These are phyloP conservation scores for Streptanthus diversifolius DNA, from an alignment of 345 rosid species.

Conservation along the genomic window DNA sequence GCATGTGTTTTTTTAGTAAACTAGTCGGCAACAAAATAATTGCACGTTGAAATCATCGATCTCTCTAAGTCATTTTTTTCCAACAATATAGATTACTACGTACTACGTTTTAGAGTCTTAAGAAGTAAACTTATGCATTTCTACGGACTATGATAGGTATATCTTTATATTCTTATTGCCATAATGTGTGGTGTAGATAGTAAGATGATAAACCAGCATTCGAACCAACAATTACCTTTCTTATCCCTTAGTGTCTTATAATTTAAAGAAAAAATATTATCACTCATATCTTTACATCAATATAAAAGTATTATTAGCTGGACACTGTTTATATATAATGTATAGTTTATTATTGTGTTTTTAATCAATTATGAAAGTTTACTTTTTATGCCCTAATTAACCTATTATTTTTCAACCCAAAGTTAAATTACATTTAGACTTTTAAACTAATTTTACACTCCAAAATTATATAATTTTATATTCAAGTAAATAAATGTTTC, in stretches of 20 bases:
- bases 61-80: too few species aligned
- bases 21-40: too few species aligned
- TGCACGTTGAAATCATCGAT: too few species aligned
- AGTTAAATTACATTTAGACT: not conserved
- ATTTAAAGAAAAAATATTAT: not conserved
- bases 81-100: too few species aligned
- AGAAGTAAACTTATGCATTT: not conserved
- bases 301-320: not conserved
- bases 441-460: not conserved
- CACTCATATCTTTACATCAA: not conserved
- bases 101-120: too few species aligned
- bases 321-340: not conserved
- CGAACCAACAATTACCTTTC: not conserved
- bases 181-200: not conserved
- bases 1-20: too few species aligned
- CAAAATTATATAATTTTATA: not conserved
- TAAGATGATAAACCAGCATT: not conserved
- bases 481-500: not conserved
- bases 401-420: not conserved
- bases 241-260: not conserved
- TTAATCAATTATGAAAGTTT: not conserved
- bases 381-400: not conserved
- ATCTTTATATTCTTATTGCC: not conserved
- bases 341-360: not conserved
- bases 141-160: too few species aligned